These are phyloP conservation scores for Xenoacremonium recifei DNA, from an alignment of 2,329 filamentous ascomycete genomes.

Conservation along the genomic window DNA sequence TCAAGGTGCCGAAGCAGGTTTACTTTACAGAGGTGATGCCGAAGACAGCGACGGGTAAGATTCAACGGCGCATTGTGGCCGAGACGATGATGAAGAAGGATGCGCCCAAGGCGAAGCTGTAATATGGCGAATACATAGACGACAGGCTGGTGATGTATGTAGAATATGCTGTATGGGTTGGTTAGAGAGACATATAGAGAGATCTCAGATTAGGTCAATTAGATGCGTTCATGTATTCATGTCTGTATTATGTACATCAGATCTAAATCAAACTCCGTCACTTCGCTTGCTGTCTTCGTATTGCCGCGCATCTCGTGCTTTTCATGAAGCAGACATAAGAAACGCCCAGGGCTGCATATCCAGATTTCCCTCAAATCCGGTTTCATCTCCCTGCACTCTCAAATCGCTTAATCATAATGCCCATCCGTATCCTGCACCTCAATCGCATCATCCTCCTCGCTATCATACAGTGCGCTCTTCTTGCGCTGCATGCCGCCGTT, in stretches of 20 bases:
- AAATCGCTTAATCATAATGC: slow-evolving; percentile 21
- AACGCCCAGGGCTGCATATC: no score
- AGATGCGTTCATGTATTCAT: no score
- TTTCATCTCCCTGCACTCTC: no score
- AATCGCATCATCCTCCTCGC: slow-evolving; percentile 27
- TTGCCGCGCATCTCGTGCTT: background rate
- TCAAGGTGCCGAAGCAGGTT: slow-evolving; percentile 83
- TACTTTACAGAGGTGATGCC: slow-evolving; percentile 84
- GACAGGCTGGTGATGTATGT: no score
- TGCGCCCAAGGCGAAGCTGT: slow-evolving; percentile 52
- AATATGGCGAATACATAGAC: slow-evolving; percentile 17
- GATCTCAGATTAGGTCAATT: no score
- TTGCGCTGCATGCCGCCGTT: slow-evolving; percentile 19
- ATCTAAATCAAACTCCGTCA: no score
- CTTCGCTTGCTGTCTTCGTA: no score
- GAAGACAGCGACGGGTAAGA: slow-evolving; percentile 90
- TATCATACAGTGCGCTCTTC: slow-evolving; percentile 24
- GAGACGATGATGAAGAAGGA: slow-evolving; percentile 78
- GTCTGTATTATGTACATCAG: no score
- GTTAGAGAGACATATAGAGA: no score
- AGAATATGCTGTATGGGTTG: no score
- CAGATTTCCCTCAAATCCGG: background rate
- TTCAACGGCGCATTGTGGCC: slow-evolving; percentile 82
- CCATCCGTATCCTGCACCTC: slow-evolving; percentile 22
- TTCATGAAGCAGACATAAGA: no score